Base-by-base conservation (phyloP, 2,329 filamentous ascomycete genomes). In the Trichoderma endophyticum region DNA sequence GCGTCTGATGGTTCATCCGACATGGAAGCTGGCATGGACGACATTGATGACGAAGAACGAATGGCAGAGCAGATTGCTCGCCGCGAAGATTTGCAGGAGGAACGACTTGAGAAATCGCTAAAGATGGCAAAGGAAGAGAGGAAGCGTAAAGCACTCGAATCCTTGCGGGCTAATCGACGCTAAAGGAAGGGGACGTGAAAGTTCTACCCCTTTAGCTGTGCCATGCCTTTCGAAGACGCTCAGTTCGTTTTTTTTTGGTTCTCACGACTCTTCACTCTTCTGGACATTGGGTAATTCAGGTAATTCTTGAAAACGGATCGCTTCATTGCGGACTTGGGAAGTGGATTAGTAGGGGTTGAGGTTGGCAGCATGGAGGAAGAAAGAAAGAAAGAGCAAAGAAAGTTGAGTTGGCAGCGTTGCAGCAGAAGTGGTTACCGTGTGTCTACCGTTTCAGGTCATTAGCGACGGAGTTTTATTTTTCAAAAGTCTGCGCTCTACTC, bases 21-120 rank as follows among this genome's bases (percentile, higher is more conserved):
- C 76, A 94, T 94, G 91, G 92, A 94, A 79, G 93, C 91, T 2
- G 92, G 91, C 39, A 79, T 91, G 48, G 91, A 90, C 73, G 92
- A 94, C 75, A 88, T 95, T 67, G 91, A 94, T 73, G 83, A 86
- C 43, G 93, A 95, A 79, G 93, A 95, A 79, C 83, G 85, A 61
- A 78, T 83, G 64, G 91, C 92, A 2, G 87, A 91, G 73, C 81
- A 83, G 34, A 84, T 86, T 70, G 93, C 92, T 28, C 88, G 87
- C 59, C 86, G 86, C 61, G 93, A 95, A 78, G 93, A 95, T 76
- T 84, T 87, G 21, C 84, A 88, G 75, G 89, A 92, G 72, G 82
- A 92, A 75, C 85, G 84, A 3, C 86, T 92, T 56, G 91, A 92
- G 80, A 87, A 84, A 77, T 83, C 81, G 67, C 85, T 89, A 71